Conservation (phyloP, 805 yeast species). For the Candida glaebosa region DNA sequence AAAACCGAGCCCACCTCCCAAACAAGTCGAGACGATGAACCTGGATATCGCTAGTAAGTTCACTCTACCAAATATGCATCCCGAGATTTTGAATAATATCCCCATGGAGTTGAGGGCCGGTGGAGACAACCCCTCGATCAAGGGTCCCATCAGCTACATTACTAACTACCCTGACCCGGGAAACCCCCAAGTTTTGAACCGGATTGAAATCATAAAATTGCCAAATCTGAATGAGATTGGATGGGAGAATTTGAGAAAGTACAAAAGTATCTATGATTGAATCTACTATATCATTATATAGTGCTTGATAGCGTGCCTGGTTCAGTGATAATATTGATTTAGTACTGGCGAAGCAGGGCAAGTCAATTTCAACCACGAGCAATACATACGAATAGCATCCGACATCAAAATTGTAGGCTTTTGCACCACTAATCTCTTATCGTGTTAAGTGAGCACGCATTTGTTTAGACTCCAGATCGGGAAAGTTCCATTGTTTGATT, state of each 20-base stretch:
- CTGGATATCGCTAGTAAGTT: constrained; percentile 24
- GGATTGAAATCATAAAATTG: constrained; percentile 37
- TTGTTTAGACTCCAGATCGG: too few species aligned
- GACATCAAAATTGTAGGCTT: too few species aligned
- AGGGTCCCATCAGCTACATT: constrained; percentile 33
- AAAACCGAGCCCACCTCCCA: constrained; percentile 16
- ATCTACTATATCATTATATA: too few species aligned
- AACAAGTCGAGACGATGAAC: constrained; percentile 16
- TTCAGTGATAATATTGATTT: too few species aligned
- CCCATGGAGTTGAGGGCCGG: constrained; percentile 29
- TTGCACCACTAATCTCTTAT: too few species aligned
- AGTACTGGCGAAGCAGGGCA: too few species aligned
- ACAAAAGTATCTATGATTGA: constrained; percentile 9
- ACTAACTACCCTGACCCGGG: constrained; percentile 26
- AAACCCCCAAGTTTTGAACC: constrained; percentile 32
- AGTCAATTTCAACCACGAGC: too few species aligned
- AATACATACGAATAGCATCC: too few species aligned
- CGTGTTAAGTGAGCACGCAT: too few species aligned
- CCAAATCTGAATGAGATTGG: constrained; percentile 42
- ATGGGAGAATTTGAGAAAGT: constrained; percentile 42
- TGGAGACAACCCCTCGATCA: constrained; percentile 19
- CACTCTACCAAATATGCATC: constrained; percentile 30
- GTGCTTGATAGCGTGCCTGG: too few species aligned
- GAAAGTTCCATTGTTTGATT: background rate
- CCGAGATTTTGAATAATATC: constrained; percentile 27